phyloP scores from a whole-genome alignment of 2,329 filamentous ascomycete genomes.

The Aspergillus chevalieri region DNA sequence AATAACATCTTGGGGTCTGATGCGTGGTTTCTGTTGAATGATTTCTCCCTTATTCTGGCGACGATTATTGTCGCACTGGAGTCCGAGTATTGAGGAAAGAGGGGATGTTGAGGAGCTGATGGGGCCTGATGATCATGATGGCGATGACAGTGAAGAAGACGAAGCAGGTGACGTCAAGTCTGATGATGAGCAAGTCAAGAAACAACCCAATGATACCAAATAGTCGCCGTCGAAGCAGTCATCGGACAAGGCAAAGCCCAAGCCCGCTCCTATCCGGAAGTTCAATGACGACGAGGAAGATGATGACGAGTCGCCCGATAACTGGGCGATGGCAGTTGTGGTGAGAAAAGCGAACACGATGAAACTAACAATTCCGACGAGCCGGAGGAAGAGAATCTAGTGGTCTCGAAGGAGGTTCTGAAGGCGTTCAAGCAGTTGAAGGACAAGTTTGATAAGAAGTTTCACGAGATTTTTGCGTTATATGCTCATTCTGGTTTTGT shows the following conservation, averaged over 20 bases:
- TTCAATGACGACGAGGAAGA: neutral
- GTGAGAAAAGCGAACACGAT: neutral
- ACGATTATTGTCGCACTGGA: constrained; percentile 30
- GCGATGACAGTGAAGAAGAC: neutral
- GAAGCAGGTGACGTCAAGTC: neutral
- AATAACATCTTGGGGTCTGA: constrained; percentile 63
- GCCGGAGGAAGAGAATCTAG: neutral
- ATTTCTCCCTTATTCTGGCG: constrained; percentile 50
- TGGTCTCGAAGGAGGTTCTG: neutral
- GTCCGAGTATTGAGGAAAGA: constrained; percentile 10
- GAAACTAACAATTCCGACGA: neutral
- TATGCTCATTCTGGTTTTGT: neutral
- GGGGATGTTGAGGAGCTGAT: neutral
- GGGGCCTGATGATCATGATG: neutral
- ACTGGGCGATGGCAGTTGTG: neutral
- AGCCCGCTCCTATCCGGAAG: neutral
- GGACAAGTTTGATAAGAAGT: neutral
- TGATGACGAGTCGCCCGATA: neutral
- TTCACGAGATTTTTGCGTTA: neutral
- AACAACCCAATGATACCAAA: neutral
- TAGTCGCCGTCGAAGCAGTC: neutral
- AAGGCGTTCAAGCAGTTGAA: neutral
- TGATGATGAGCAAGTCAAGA: neutral
- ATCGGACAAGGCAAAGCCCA: neutral
- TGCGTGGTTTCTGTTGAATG: constrained; percentile 67